phyloP scores from a whole-genome alignment of 345 rosid genomes.

The Psidium guajava region DNA sequence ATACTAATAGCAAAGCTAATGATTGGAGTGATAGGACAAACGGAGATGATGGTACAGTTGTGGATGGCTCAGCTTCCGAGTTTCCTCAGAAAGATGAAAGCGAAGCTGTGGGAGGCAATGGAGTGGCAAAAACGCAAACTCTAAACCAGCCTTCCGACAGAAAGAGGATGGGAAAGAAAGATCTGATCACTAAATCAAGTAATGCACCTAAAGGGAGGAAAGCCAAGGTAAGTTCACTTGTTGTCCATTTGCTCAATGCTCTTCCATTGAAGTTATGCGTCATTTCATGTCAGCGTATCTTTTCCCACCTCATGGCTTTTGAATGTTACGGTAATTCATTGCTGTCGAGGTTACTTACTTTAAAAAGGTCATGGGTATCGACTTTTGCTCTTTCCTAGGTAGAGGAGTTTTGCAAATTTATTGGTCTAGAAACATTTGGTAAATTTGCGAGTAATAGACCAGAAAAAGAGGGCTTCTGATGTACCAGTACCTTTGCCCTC shows the following conservation, averaged over 20 bases:
- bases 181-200: conserved; percentile 31
- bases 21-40: conserved; percentile 7
- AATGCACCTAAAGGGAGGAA: conserved; percentile 71
- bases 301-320: neutral
- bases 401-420: neutral
- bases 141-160: conserved; percentile 10
- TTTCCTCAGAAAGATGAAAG: conserved; percentile 10
- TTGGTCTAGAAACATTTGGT: neutral
- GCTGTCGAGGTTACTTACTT: neutral
- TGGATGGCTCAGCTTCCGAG: conserved; percentile 14
- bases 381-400: neutral
- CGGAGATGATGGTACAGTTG: conserved; percentile 9
- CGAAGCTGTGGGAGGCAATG: conserved; percentile 16
- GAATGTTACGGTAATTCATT: neutral
- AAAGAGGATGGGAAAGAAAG: conserved; percentile 30
- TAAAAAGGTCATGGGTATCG: neutral
- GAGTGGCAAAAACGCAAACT: conserved; percentile 1
- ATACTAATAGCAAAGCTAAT: conserved; percentile 12
- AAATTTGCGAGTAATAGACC: neutral
- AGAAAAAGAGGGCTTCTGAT: neutral
- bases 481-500: neutral
- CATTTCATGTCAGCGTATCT: neutral
- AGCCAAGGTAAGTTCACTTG: conserved; percentile 37
- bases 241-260: neutral
- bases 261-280: neutral